These are phyloP conservation scores for Ambrosia hybrid DNA, from an alignment of 140 eudicot species.

Conservation along the genomic window DNA sequence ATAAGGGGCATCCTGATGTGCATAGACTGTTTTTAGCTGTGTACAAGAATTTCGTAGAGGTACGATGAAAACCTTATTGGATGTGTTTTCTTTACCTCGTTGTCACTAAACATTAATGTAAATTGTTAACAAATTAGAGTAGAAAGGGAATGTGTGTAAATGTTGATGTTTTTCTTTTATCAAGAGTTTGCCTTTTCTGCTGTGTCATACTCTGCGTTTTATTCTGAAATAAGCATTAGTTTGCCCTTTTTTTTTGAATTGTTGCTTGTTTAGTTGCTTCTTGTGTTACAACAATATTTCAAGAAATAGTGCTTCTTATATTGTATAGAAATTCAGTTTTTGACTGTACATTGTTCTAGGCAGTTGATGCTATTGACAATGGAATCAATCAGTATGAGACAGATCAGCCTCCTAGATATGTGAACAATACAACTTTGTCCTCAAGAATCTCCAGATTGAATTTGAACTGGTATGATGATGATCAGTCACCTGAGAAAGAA, in stretches of 20 bases:
- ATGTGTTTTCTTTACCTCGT: not conserved
- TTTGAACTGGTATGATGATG: conserved; percentile 71
- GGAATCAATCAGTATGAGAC: conserved; percentile 81
- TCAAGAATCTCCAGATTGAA: conserved; percentile 80
- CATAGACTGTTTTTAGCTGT: conserved; percentile 62
- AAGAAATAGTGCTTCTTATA: not conserved
- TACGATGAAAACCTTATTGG: conserved; percentile 16
- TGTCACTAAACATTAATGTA: not conserved
- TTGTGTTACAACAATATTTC: not conserved
- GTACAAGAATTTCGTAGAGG: conserved; percentile 92
- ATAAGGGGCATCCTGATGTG: conserved; percentile 77
- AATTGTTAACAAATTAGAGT: not conserved
- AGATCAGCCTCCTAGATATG: conserved; percentile 67
- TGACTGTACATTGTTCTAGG: conserved; percentile 42
- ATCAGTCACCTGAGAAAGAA: conserved; percentile 91
- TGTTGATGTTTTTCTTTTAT: not conserved
- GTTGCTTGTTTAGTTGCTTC: not conserved
- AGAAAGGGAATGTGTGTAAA: too few relatives aligned
- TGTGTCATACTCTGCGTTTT: not conserved
- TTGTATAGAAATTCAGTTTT: not conserved
- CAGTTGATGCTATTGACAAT: conserved; percentile 93
- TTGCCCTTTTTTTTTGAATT: not conserved
- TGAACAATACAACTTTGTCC: conserved; percentile 74
- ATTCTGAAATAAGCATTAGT: not conserved
- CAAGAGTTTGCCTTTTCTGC: conserved; percentile 1